Evolutionary conservation across 2,329 filamentous ascomycete genomes (phyloP), one percentile per base, ranked within the genome.

Genomic region (Tolypocladium inflatum): DNA sequence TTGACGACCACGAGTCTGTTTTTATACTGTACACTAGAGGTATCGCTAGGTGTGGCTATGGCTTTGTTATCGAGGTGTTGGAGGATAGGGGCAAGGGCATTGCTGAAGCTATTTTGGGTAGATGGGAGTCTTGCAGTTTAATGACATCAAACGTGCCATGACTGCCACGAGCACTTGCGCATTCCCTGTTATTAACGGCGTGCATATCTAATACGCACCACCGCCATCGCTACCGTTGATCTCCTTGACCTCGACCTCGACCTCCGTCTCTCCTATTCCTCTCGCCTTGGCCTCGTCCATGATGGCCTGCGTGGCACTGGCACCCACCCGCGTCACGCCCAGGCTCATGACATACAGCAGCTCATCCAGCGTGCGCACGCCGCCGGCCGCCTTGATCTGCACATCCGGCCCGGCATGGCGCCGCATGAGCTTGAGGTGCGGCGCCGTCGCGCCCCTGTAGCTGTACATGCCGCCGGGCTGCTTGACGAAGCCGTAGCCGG

Each of bases 401-500:
- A 85, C 74, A 0, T 68, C 66, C 0, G 73, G 64, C 1, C 72
- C 72, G 4, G 74, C 69, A 45, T 76, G 67, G 56, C 76, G 64
- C 54, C 77, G 72, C 82, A 85, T 86, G 1, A 86, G 63, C 67
- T 76, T 75, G 17, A 86, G 64, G 62, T 82, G 75, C 26, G 66
- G 66, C 10, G 79, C 66, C 0, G 80, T 84, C 0, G 81, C 80
- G 0, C 81, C 82, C 15, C 73, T 71, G 66, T 82, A 84, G 9
- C 71, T 74, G 60, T 84, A 85, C 51, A 71, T 66, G 0, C 80
- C 81, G 59, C 76, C 71, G 0, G 66, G 42, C 65, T 79, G 77
- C 68, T 84, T 85, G 17, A 83, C 79, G 50, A 85, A 84, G 0
- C 81, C 82, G 62, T 83, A 85, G 0, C 83, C 82, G 0, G 82